phyloP scores from a whole-genome alignment of 169 alveolate genomes.

The Ichthyophthirius multifiliis region DNA sequence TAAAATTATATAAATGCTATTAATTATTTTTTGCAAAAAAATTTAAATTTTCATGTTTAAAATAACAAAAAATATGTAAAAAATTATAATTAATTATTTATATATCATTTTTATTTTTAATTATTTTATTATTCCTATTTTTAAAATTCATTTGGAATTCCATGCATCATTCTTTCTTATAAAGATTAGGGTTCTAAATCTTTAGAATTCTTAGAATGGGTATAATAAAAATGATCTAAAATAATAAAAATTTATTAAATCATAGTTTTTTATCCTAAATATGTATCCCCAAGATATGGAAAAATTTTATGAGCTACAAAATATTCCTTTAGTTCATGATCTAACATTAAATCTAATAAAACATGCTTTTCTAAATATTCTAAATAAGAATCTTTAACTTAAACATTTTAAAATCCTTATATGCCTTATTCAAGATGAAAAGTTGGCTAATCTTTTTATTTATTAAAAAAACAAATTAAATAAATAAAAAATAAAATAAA shows the following conservation, averaged over 20 bases:
- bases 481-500: no score
- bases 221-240: not conserved
- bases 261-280: not conserved
- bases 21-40: no score
- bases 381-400: not conserved
- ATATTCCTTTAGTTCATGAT: not conserved
- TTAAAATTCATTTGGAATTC: not conserved
- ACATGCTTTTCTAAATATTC: slow-evolving; percentile 6
- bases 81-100: no score
- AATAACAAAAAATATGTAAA: no score
- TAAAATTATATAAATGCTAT: no score
- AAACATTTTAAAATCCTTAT: not conserved
- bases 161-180: not conserved
- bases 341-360: not conserved
- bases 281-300: not conserved
- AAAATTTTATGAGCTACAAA: not conserved
- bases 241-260: not conserved
- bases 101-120: no score
- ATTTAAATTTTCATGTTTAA: no score
- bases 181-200: not conserved
- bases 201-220: not conserved
- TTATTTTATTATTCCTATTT: no score
- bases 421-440: slow-evolving; percentile 7
- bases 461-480: no score
- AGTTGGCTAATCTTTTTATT: no score